These are phyloP conservation scores for Firmiana major DNA, from an alignment of 345 rosid genomes.

Conservation along the genomic window DNA sequence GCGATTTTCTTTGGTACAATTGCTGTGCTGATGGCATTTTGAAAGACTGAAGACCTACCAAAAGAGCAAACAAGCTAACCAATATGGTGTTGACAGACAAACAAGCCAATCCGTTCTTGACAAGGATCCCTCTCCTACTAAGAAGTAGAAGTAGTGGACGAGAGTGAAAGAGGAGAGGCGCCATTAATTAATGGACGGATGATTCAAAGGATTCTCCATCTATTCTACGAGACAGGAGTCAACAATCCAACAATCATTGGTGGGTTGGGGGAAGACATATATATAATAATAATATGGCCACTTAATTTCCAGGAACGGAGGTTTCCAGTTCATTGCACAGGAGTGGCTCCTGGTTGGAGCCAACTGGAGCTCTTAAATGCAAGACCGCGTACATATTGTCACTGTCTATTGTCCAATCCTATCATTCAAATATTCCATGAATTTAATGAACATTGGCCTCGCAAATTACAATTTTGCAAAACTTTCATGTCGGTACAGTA, in stretches of 20 bases:
- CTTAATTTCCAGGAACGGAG: background rate
- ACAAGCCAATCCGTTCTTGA: too few species aligned
- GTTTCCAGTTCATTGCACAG: slow-evolving; percentile 14
- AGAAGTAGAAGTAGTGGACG: slow-evolving; percentile 21
- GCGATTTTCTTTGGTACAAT: too few species aligned
- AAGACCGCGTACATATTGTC: too few species aligned
- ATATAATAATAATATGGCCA: background rate
- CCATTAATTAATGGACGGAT: slow-evolving; percentile 11
- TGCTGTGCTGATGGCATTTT: background rate
- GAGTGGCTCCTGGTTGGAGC: slow-evolving; percentile 32
- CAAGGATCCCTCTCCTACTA: slow-evolving; percentile 21
- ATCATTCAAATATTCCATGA: background rate
- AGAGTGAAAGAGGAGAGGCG: background rate
- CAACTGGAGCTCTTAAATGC: slow-evolving; percentile 28
- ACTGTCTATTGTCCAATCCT: background rate
- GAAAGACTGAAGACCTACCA: too few species aligned
- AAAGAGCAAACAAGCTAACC: background rate
- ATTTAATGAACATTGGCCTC: background rate
- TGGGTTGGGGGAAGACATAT: too few species aligned
- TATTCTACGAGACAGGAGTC: background rate
- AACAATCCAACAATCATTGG: slow-evolving; percentile 1
- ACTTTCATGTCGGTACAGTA: background rate
- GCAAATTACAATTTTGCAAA: background rate
- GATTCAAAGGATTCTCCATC: too few species aligned
- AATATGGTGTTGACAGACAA: too few species aligned